Conservation (phyloP, 2,329 filamentous ascomycete genomes). For the Fonsecaea erecta region DNA sequence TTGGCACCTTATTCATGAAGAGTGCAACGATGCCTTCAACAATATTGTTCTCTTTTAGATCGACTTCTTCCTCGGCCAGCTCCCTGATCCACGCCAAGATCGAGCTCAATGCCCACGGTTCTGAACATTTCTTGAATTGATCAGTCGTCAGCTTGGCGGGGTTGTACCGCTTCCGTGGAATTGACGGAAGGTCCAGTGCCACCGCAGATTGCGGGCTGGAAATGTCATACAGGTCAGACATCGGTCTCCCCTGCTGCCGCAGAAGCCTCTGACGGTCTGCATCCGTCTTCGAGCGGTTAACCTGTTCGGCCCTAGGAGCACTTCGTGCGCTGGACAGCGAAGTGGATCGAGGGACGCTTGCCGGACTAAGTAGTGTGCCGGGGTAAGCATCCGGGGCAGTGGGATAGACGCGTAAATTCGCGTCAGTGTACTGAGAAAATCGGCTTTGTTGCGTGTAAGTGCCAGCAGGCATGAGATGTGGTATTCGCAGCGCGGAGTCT, state of each 20-base stretch:
- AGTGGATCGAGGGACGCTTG: conserved; percentile 70
- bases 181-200: conserved; percentile 79
- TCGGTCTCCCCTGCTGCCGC: conserved; percentile 57
- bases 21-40: conserved; percentile 85
- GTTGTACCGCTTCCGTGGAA: conserved; percentile 84
- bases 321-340: conserved; percentile 83
- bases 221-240: conserved; percentile 60
- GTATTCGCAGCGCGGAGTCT: conserved; percentile 51
- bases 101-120: conserved; percentile 93
- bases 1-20: conserved; percentile 93
- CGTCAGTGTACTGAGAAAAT: conserved; percentile 50
- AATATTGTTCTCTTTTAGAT: conserved; percentile 81
- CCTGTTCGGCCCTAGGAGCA: conserved; percentile 76
- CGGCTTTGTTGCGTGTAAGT: conserved; percentile 63
- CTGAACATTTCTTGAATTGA: conserved; percentile 82
- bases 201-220: conserved; percentile 58
- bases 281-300: conserved; percentile 93
- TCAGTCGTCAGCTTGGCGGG: conserved; percentile 78
- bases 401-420: conserved; percentile 44
- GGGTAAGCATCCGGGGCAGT: conserved; percentile 58
- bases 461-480: conserved; percentile 58
- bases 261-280: conserved; percentile 67
- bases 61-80: conserved; percentile 87
- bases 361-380: conserved; percentile 49
- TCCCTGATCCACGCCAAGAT: conserved; percentile 84